Conservation (phyloP, 2,329 filamentous ascomycete genomes). For the Alternaria consortialis region DNA sequence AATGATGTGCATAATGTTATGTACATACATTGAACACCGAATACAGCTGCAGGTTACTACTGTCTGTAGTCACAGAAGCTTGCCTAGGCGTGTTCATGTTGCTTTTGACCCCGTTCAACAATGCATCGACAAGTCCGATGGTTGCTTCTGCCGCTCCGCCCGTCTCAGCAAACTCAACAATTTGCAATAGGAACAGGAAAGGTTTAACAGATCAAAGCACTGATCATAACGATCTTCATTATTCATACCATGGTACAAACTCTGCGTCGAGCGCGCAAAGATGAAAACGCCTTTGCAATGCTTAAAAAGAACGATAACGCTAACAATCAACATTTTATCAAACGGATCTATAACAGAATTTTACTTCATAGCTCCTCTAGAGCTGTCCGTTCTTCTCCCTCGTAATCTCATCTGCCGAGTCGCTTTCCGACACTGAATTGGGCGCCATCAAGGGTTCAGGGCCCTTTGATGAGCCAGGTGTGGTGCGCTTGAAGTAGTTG, state of each 20-base stretch:
- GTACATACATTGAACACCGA: background rate
- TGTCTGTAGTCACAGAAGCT: background rate
- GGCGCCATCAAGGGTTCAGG: constrained; percentile 31
- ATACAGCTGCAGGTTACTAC: background rate
- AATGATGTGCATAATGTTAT: background rate
- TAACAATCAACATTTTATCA: background rate
- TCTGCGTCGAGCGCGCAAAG: background rate
- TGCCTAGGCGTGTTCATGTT: background rate
- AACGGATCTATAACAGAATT: background rate
- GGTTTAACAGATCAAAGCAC: background rate
- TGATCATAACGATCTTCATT: background rate
- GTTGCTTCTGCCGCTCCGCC: background rate
- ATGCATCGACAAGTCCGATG: background rate
- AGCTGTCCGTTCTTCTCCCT: constrained; percentile 16
- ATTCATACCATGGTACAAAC: background rate
- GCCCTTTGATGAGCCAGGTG: constrained; percentile 16
- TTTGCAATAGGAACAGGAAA: background rate
- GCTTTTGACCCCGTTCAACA: constrained; percentile 4
- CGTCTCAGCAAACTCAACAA: constrained; percentile 1
- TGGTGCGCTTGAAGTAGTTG: constrained; percentile 46
- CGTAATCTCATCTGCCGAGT: constrained; percentile 21
- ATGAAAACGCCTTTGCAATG: constrained; percentile 6
- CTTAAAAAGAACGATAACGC: constrained; percentile 3
- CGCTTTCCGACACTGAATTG: constrained; percentile 22
- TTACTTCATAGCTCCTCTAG: background rate